phyloP scores from a whole-genome alignment of 441 rosid species.

The Gossypium davidsonii region DNA sequence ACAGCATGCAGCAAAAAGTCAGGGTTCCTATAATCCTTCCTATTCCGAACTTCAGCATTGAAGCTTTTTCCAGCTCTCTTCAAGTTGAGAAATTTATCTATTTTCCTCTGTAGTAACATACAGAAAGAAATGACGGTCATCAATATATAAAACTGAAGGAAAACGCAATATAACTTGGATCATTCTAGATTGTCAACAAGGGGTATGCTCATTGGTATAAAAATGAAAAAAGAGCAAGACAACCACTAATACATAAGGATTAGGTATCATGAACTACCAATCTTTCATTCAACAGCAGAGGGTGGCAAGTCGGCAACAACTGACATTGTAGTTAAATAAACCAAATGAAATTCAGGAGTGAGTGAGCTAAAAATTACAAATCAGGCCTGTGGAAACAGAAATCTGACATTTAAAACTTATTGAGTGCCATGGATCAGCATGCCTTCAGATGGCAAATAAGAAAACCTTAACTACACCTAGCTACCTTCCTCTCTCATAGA shows the following conservation, averaged over 20 bases:
- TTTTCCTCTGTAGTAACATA: conserved; percentile 52
- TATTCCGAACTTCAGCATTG: conserved; percentile 87
- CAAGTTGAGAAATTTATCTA: conserved; percentile 67
- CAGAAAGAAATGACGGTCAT: conserved; percentile 2
- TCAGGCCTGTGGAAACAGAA: background rate
- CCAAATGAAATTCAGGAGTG: background rate
- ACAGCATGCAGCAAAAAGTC: conserved; percentile 92
- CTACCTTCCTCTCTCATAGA: background rate
- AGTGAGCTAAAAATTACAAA: background rate
- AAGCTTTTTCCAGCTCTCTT: conserved; percentile 85
- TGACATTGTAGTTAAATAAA: background rate
- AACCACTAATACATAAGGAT: background rate
- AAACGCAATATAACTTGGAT: background rate
- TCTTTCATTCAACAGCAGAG: background rate
- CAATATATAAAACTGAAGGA: background rate
- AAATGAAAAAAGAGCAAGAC: background rate
- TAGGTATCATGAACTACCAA: background rate
- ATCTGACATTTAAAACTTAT: background rate
- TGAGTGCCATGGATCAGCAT: background rate
- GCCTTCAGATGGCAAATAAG: background rate
- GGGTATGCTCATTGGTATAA: background rate
- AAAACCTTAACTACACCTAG: background rate
- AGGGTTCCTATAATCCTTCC: conserved; percentile 90
- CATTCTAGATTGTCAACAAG: background rate
- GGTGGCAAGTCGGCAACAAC: background rate